These are phyloP conservation scores for Trichomonas tenax DNA, from an alignment of 208 protist genomes.

Conservation along the genomic window DNA sequence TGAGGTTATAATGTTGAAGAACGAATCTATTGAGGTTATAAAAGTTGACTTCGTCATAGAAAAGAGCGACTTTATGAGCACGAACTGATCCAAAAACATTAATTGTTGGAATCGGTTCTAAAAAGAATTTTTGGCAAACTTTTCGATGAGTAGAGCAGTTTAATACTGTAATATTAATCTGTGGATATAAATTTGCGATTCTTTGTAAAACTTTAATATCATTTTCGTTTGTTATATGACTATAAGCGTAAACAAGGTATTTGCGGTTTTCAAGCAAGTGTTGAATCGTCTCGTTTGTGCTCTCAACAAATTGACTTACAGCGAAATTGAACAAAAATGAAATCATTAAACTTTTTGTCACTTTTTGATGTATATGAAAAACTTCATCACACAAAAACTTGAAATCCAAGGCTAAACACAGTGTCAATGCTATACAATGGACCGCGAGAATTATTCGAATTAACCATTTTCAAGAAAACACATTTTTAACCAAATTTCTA, in stretches of 20 bases:
- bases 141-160: neutral
- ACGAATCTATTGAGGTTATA: neutral
- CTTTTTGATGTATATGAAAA: neutral
- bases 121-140: neutral
- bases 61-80: neutral
- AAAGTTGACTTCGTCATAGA: neutral
- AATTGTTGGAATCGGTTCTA: neutral
- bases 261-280: neutral
- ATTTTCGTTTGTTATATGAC: neutral
- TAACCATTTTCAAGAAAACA: too few species aligned
- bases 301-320: neutral
- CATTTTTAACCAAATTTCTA: too few species aligned
- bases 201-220: neutral
- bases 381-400: neutral
- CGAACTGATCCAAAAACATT: neutral
- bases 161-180: neutral
- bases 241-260: neutral
- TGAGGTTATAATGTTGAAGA: neutral
- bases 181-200: neutral
- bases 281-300: neutral
- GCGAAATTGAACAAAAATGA: neutral
- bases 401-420: too few species aligned
- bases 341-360: neutral
- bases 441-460: too few species aligned
- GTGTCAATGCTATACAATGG: too few species aligned